Percentiles rank a stretch among this genome's conserved stretches.
Evolutionary conservation across 805 yeast genomes (phyloP).

Genomic region (Metschnikowia vanudenii): DNA sequence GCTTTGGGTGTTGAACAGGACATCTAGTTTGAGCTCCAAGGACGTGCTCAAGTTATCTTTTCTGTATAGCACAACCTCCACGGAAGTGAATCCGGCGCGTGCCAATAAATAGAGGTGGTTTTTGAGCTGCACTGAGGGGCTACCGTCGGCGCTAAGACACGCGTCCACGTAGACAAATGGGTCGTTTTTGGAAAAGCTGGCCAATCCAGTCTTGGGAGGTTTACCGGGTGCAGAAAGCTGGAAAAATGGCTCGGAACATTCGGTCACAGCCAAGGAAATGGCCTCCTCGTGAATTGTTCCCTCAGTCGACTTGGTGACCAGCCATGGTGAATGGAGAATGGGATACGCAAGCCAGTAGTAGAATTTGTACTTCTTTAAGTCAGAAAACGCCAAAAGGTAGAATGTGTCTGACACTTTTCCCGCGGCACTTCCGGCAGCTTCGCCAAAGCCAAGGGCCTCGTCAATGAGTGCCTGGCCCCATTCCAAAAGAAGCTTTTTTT

Average conservation of each 20-base stretch:
- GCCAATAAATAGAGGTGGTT: conserved; percentile 55
- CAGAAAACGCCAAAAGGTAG: conserved; percentile 66
- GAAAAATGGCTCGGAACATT: background rate
- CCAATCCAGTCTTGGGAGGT: too few species aligned
- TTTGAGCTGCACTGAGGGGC: conserved; percentile 54
- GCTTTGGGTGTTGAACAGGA: conserved; percentile 9
- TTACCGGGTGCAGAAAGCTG: background rate
- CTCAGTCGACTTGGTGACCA: conserved; percentile 8
- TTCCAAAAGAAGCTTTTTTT: conserved; percentile 50
- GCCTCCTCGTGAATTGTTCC: conserved; percentile 7
- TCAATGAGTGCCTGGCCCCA: conserved; percentile 31
- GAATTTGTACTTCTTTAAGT: conserved; percentile 82
- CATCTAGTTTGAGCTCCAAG: conserved; percentile 19
- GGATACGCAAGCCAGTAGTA: conserved; percentile 92
- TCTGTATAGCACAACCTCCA: conserved; percentile 28
- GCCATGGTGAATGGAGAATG: conserved; percentile 54
- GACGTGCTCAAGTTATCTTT: conserved; percentile 18
- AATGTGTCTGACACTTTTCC: conserved; percentile 39
- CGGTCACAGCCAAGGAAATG: conserved; percentile 5
- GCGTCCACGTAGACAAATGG: conserved; percentile 35
- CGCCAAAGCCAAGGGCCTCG: too few species aligned
- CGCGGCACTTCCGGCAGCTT: too few species aligned
- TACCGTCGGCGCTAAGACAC: conserved; percentile 23
- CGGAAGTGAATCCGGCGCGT: conserved; percentile 18
- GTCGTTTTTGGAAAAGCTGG: background rate